Base-by-base conservation (phyloP, 176 grass and related monocot species). In the Rhynchospora breviuscula region DNA sequence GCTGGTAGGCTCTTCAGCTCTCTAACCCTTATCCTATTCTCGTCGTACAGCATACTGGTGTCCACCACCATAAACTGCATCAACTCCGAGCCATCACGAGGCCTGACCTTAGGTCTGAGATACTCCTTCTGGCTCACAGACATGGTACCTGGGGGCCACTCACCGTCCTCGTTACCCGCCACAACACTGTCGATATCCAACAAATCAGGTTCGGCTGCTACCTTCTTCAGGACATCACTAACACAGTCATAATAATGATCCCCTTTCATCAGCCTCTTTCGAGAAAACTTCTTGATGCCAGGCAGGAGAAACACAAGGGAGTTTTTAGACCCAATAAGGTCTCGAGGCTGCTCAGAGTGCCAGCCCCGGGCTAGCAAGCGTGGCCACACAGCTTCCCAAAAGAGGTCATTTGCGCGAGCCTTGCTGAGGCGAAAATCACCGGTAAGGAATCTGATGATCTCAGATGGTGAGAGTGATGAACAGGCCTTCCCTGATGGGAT, bases 331-430 rank as follows among this genome's bases (percentile, higher is more conserved):
- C 80, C 81, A 79, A 80, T 90, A 23, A 81, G 63, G 89, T 98
- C 95, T 74, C 91, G 89, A 46, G 95, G 92, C 87, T 94, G 87
- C 82, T 98, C 95, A 63, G 96, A 99, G 43, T 93, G 96, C 96
- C 96, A 99, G 10, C 96, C 96, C 79, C 87, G 92, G 78, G 93
- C 93, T 81, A 99, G 88, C 78, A 99, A 88, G 79, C 96, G 92
- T 7, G 96, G 96, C 96, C 96, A 99, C 23, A 99, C 84, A 40
- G 93, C 93, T 90, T 99, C 96, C 96, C 96, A 99, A 63, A 99
- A 99, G 64, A 99, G 87, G 90, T 99, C 93, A 72, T 99, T 95
- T 66, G 93, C 90, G 72, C 82, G 88, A 85, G 93, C 89, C 71
- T 99, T 99, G 81, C 96, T 99, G 89, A 88, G 82, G 80, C 96